phyloP scores from a whole-genome alignment of 306 rosid species.

The Sesbania bispinosa region DNA sequence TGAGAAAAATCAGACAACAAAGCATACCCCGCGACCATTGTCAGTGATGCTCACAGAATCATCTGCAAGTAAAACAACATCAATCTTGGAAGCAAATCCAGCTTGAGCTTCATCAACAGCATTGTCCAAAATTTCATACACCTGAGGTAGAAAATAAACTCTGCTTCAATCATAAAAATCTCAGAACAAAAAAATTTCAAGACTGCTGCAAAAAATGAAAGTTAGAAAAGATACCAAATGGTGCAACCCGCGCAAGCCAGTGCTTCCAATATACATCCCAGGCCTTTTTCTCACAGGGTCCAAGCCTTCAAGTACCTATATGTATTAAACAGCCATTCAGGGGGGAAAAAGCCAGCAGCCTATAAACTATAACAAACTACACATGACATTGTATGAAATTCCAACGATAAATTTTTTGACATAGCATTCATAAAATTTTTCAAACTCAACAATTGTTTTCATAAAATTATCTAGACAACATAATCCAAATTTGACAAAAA shows the following conservation, averaged over 20 bases:
- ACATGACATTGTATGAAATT: neutral
- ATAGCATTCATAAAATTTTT: neutral
- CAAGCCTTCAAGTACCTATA: conserved; percentile 90
- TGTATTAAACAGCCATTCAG: conserved; percentile 10
- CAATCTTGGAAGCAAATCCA: conserved; percentile 88
- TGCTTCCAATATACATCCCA: conserved; percentile 98
- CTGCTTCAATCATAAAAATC: conserved; percentile 13
- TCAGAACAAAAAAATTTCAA: neutral
- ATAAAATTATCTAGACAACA: neutral
- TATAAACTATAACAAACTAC: neutral
- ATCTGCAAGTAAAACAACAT: conserved; percentile 70
- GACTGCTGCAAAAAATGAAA: neutral
- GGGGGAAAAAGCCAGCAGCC: neutral
- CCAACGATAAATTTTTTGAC: too few species aligned
- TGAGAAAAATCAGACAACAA: conserved; percentile 17
- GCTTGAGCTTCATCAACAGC: conserved; percentile 99
- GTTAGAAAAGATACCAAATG: conserved; percentile 62
- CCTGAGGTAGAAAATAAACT: conserved; percentile 43
- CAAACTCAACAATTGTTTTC: neutral
- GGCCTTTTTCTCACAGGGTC: conserved; percentile 99
- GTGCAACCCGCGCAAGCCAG: conserved; percentile 94
- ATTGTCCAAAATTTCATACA: conserved; percentile 95
- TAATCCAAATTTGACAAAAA: neutral
- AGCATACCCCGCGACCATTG: conserved; percentile 95
- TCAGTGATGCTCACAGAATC: conserved; percentile 84